Conservation (phyloP, 1,284 basidiomycete genomes). For the Leccinum huronense region DNA sequence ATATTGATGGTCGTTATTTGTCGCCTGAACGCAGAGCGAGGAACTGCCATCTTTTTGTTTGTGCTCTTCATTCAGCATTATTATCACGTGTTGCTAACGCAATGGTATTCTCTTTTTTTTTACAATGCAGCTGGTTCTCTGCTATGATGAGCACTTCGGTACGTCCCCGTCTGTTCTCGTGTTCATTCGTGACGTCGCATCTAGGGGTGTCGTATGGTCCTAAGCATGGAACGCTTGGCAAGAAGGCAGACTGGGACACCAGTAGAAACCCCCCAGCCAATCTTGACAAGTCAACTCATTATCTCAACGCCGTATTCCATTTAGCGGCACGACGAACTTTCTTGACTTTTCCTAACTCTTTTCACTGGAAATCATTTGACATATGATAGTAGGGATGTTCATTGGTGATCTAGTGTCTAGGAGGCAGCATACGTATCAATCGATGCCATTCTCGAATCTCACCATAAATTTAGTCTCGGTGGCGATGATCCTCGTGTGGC, state of each 20-base stretch:
- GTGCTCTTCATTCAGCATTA: slow-evolving; percentile 4
- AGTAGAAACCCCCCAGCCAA: background rate
- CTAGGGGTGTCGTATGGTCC: slow-evolving; percentile 25
- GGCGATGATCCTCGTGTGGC: too few relatives aligned
- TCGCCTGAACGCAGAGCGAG: slow-evolving; percentile 10
- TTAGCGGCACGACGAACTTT: background rate
- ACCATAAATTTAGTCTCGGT: background rate
- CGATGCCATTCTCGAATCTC: background rate
- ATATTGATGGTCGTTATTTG: slow-evolving; percentile 5
- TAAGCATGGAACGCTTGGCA: slow-evolving; percentile 27
- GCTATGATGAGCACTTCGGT: slow-evolving; percentile 19
- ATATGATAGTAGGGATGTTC: background rate
- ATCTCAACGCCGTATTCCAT: background rate
- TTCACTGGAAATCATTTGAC: background rate
- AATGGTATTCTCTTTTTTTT: background rate
- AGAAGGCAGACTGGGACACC: slow-evolving; percentile 1
- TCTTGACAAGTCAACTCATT: slow-evolving; percentile 17
- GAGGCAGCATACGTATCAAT: background rate
- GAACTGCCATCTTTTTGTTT: slow-evolving; percentile 19
- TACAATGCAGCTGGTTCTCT: slow-evolving; percentile 19
- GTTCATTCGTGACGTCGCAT: background rate
- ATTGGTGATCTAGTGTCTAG: background rate
- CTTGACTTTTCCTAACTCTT: background rate
- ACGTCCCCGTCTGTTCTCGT: slow-evolving; percentile 1
- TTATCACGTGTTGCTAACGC: slow-evolving; percentile 8